Conservation (phyloP, 108 stramenopile genomes). For the Epipyxis sp. region DNA sequence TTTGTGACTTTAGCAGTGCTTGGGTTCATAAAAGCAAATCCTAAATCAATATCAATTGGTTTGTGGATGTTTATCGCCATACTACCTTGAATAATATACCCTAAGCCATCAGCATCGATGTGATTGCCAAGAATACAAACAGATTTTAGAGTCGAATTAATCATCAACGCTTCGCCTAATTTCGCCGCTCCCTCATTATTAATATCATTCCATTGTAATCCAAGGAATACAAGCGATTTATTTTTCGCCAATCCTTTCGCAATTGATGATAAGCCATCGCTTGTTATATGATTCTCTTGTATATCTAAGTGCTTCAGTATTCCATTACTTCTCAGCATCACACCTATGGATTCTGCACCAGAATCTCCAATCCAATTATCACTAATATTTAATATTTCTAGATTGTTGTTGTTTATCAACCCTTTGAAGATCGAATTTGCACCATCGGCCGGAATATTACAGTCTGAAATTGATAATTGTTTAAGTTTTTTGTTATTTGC, state of each 20-base stretch:
- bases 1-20: too few relatives aligned
- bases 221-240: neutral
- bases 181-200: neutral
- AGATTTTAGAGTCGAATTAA: neutral
- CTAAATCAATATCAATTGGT: conserved; percentile 15
- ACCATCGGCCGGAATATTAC: neutral
- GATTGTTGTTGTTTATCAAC: neutral
- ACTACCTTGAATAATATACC: neutral
- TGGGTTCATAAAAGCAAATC: neutral
- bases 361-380: neutral
- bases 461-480: neutral
- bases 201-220: conserved; percentile 6
- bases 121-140: neutral
- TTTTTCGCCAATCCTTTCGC: neutral
- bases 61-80: neutral
- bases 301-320: neutral
- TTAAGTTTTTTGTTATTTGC: neutral
- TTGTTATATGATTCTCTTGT: neutral
- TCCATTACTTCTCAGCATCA: neutral
- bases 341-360: neutral
- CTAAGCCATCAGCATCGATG: neutral
- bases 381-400: neutral
- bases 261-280: neutral
- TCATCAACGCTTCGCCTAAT: neutral
- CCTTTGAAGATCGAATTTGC: neutral